A percentile compares a stretch with the other conserved stretches of the same genome.
These are phyloP conservation scores for Trichoderma asperelloides DNA, from an alignment of 495 filamentous ascomycete species.

Conservation along the genomic window DNA sequence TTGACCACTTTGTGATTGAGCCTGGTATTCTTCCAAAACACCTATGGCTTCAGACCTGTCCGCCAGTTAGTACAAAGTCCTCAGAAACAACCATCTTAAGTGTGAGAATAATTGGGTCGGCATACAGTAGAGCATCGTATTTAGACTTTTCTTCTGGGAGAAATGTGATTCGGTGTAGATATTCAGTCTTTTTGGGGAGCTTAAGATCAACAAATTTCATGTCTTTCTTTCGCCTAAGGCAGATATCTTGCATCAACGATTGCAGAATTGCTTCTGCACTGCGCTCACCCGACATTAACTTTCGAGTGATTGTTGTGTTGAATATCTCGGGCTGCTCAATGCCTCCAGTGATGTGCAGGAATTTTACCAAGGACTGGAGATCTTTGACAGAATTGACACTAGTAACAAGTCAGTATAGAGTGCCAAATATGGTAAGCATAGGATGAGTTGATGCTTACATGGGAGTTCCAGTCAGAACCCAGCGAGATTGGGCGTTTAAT, in stretches of 20 bases:
- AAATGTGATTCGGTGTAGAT: constrained; percentile 71
- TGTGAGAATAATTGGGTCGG: background rate
- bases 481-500: constrained; percentile 63
- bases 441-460: constrained; percentile 37
- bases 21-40: constrained; percentile 52
- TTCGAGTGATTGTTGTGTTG: constrained; percentile 63
- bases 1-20: constrained; percentile 21
- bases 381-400: constrained; percentile 72
- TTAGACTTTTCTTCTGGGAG: constrained; percentile 65
- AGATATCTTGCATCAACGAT: constrained; percentile 72
- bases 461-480: constrained; percentile 76
- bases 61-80: constrained; percentile 17
- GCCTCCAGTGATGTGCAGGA: constrained; percentile 69
- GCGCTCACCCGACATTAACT: constrained; percentile 48
- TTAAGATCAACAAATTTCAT: constrained; percentile 84
- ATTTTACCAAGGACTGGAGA: constrained; percentile 71
- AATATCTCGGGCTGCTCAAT: constrained; percentile 69
- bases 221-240: constrained; percentile 75
- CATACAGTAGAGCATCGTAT: constrained; percentile 66
- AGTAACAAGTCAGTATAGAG: constrained; percentile 12
- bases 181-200: constrained; percentile 70
- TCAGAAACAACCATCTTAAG: background rate
- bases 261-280: constrained; percentile 56
- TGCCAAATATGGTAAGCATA: background rate
- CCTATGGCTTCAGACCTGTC: constrained; percentile 63